Evolutionary conservation across 768 basidiomycete genomes (phyloP).

Genomic region (Leccinum barrowsii): DNA sequence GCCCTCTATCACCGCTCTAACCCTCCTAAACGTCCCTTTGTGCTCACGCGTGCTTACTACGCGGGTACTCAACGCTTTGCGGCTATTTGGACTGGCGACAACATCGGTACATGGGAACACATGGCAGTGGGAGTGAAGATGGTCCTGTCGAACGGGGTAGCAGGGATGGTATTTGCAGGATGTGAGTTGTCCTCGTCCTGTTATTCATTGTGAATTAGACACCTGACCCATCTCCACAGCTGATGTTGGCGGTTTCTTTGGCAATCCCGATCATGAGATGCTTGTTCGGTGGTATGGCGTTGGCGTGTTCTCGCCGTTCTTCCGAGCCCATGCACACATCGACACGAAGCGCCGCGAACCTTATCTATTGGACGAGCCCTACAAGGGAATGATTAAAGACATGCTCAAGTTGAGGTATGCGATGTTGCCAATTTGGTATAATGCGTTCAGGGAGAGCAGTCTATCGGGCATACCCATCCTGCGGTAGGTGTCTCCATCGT

Average conservation of each 20-base stretch:
- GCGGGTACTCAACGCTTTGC: constrained; percentile 95
- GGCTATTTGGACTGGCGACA: constrained; percentile 99
- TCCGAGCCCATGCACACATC: constrained; percentile 97
- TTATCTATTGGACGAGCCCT: constrained; percentile 86
- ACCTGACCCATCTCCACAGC: constrained; percentile 48
- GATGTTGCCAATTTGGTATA: constrained; percentile 94
- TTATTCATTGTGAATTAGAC: not conserved
- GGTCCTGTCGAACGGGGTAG: constrained; percentile 84
- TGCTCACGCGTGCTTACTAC: constrained; percentile 92
- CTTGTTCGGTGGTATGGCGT: constrained; percentile 97
- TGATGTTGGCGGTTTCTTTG: constrained; percentile 98
- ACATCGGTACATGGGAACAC: constrained; percentile 96
- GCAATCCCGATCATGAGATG: constrained; percentile 93
- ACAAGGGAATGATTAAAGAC: constrained; percentile 77
- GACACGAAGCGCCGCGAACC: constrained; percentile 98
- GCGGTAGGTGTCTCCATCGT: constrained; percentile 45
- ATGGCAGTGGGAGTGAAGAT: constrained; percentile 93
- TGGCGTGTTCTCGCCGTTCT: constrained; percentile 93
- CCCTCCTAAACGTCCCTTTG: constrained; percentile 84
- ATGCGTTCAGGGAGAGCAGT: constrained; percentile 89
- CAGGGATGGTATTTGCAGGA: constrained; percentile 88
- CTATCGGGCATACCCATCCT: constrained; percentile 79
- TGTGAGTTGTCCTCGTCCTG: constrained; percentile 49
- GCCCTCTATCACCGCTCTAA: constrained; percentile 75
- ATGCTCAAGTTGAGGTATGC: constrained; percentile 79